Evolutionary conservation across 805 yeast genomes (phyloP).

Genomic region (Wickerhamiella nectarea): DNA sequence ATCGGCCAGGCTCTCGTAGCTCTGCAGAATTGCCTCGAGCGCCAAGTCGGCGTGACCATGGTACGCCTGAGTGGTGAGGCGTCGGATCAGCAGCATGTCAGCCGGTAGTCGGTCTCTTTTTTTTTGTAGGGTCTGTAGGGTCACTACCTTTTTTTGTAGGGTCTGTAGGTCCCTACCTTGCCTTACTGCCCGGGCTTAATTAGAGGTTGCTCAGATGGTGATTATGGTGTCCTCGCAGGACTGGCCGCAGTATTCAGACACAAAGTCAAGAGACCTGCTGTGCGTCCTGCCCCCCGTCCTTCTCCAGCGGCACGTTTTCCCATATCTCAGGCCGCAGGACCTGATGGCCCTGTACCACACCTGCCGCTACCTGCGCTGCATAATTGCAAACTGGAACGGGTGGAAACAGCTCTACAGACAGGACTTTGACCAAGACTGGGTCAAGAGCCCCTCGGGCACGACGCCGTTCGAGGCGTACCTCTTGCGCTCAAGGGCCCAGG

Average conservation of each 20-base stretch:
- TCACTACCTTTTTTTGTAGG: too few species aligned
- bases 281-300: not conserved
- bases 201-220: not conserved
- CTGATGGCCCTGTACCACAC: slow-evolving; percentile 6
- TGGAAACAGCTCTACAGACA: slow-evolving; percentile 4
- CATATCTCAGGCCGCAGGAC: slow-evolving; percentile 3
- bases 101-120: not conserved
- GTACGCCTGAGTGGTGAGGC: slow-evolving; percentile 28
- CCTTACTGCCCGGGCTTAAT: too few species aligned
- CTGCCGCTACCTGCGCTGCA: not conserved
- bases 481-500: slow-evolving; percentile 5
- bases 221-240: not conserved
- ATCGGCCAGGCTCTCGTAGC: slow-evolving; percentile 56
- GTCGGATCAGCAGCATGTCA: not conserved
- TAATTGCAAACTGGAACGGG: slow-evolving; percentile 4
- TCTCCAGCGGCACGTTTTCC: slow-evolving; percentile 5
- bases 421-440: not conserved
- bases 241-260: not conserved
- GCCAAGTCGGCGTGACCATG: slow-evolving; percentile 52
- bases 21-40: slow-evolving; percentile 53
- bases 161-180: too few species aligned
- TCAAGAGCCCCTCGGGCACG: not conserved
- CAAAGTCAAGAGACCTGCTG: not conserved
- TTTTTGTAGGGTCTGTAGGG: not conserved
- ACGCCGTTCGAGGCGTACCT: slow-evolving; percentile 7